Base-by-base conservation (phyloP, 2,329 filamentous ascomycete species). In the Trichophaea hybrida region DNA sequence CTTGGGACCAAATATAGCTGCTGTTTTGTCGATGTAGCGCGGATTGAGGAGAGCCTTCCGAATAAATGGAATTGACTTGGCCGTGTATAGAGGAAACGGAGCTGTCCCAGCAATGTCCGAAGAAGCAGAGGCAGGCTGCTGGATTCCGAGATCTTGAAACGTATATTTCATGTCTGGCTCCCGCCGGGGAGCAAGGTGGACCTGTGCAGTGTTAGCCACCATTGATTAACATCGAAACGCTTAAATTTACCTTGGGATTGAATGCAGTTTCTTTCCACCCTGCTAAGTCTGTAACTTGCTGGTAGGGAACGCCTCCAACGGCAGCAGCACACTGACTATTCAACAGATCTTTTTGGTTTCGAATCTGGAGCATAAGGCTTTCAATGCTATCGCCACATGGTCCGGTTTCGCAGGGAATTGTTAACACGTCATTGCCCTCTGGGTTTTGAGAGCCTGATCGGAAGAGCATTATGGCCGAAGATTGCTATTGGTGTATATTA, bases 11-110 rank as follows among this genome's bases (percentile, higher is more conserved):
- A 55, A 61, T 6, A 55, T 13, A 5, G 38, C 37, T 4, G 55
- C 55, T 5, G 56, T 61, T 31, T 59, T 35, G 7, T 59, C 37
- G n/a, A 61, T 17, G n/a, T 61, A 48, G 3, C 15, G 40, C 4
- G 59, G 49, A 17, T 59, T 53, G 2, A 61, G 56, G 1, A 61
- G 55, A 12, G 49, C 50, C 37, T 61, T 46, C 2, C 59, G 49
- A 15, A 61, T n/a, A 4, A 61, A n/a, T 1, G 59, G 59, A 15
- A 61, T 59, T 33, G 59, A 57, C 6, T 37, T 40, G 1, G 56
- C 4, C 0, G 55, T 12, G n/a, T 52, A 61, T 7, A 59, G 50
- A 1, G 56, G 56, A 17, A 61, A 61, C 1, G 59, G 49, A 10
- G 48, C 31, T 1, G 59, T 59, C 12, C 37, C 56, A n/a, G 59